Evolutionary conservation across 768 basidiomycete genomes (phyloP), one percentile per base, ranked within the genome.

Genomic region (Macrolepiota fuliginosa): DNA sequence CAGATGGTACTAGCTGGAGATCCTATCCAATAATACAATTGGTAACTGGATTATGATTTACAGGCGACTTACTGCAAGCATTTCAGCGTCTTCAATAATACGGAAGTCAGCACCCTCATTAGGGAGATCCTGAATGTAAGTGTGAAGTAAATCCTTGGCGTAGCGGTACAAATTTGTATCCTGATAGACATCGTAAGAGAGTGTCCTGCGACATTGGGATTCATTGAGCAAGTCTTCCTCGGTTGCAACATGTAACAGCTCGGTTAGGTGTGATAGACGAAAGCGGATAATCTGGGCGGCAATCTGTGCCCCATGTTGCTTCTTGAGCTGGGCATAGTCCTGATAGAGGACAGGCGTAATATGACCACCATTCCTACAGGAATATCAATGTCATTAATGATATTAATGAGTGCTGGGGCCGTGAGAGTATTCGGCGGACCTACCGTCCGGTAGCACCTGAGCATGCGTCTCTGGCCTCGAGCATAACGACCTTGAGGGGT

Each of bases 391-490:
- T n/a, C n/a, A n/a, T n/a, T n/a, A 46, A 32, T 32, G 29, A 32
- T 3, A 7, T 51, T 52, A 19, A 37, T 29, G 65, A 27, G 3
- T 53, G 46, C 17, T 45, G 36, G 45, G 22, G 39, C 39, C 29
- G 11, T 55, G 19, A 36, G 7, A 13, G 17, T 32, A 49, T 4
- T 22, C 12, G 22, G 73, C 77, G n/a, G 59, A 86, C 87, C 89
- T 61, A 86, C 87, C 89, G 79, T 39, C 83, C 90, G 0, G 89
- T 90, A 6, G 90, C 90, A 0, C 90, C 90, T 0, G 87, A 89
- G 66, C 90, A 91, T 0, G 79, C 79, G 11, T 90, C 89, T 57
- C 94, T 75, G 3, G 93, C 94, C 66, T 96, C 94, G 22, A 96
- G 79, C 77, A 94, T 86, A 22, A 92, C 83, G 1, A 95, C 71